These are phyloP conservation scores for Cercospora canescens DNA, from an alignment of 2,329 filamentous ascomycete species.

Conservation along the genomic window DNA sequence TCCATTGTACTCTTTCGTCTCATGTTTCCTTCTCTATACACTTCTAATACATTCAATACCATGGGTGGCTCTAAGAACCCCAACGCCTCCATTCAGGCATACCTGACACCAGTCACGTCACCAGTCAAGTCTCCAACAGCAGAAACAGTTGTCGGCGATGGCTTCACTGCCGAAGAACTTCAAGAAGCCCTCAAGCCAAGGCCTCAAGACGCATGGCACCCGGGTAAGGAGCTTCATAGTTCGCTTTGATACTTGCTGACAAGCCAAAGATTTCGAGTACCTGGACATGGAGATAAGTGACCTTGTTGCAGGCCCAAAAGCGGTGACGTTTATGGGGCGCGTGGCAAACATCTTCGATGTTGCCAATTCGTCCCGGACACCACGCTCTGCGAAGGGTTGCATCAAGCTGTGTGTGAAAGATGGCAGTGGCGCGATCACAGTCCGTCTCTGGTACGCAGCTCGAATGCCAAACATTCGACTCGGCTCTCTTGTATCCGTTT, in stretches of 20 bases:
- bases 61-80: slow-evolving; percentile 8
- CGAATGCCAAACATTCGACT: slow-evolving; percentile 47
- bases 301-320: slow-evolving; percentile 51
- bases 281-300: slow-evolving; percentile 48
- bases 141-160: slow-evolving; percentile 44
- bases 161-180: slow-evolving; percentile 53
- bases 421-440: slow-evolving; percentile 55
- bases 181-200: slow-evolving; percentile 30
- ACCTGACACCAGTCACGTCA: slow-evolving; percentile 34
- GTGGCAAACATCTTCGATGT: slow-evolving; percentile 57
- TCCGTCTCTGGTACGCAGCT: slow-evolving; percentile 52
- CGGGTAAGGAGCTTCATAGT: slow-evolving; percentile 27
- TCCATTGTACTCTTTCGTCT: not conserved
- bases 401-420: slow-evolving; percentile 59
- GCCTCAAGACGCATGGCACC: slow-evolving; percentile 44
- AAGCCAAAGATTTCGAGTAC: slow-evolving; percentile 40
- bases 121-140: slow-evolving; percentile 20
- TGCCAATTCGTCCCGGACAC: slow-evolving; percentile 43
- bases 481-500: slow-evolving; percentile 57
- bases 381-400: slow-evolving; percentile 51
- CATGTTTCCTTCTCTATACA: not conserved
- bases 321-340: slow-evolving; percentile 56
- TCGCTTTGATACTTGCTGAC: not conserved
- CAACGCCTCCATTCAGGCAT: slow-evolving; percentile 46
- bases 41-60: not conserved